These are phyloP conservation scores for Capronia americana DNA, from an alignment of 2,329 filamentous ascomycete genomes.

Conservation along the genomic window DNA sequence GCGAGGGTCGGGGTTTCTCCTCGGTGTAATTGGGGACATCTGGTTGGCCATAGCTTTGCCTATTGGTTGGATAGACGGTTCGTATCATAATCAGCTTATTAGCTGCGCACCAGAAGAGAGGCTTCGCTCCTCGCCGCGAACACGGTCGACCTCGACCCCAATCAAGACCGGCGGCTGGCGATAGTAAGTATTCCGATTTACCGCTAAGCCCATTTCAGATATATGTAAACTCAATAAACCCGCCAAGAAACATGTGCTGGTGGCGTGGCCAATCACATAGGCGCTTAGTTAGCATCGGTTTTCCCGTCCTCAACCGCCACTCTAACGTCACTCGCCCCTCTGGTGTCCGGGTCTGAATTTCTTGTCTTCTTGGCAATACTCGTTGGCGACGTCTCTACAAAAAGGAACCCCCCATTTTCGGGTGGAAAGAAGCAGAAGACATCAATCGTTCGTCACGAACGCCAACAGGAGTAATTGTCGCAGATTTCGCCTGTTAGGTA, in stretches of 20 bases:
- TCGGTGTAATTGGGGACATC: no score
- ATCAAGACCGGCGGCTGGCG: neutral
- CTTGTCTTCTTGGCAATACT: slow-evolving; percentile 3
- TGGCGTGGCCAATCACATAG: neutral
- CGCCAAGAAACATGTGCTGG: neutral
- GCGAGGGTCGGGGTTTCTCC: no score
- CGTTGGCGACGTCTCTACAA: neutral
- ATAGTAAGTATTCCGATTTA: neutral
- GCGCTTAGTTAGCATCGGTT: neutral
- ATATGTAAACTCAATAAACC: neutral
- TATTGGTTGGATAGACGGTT: no score
- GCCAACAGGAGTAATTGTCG: neutral
- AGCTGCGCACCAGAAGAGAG: no score
- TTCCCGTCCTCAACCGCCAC: neutral
- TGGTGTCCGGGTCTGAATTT: neutral
- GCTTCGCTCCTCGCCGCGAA: no score
- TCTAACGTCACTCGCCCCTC: neutral
- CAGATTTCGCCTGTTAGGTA: neutral
- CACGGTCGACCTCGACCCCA: no score
- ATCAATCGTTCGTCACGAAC: neutral
- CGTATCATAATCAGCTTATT: no score
- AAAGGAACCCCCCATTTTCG: neutral
- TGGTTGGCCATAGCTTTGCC: no score
- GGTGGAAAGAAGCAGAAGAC: neutral
- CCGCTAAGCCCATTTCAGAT: neutral